Evolutionary conservation across 2,329 filamentous ascomycete species (phyloP), one percentile per base, ranked within the genome.

Genomic region (Penicillium sp.): DNA sequence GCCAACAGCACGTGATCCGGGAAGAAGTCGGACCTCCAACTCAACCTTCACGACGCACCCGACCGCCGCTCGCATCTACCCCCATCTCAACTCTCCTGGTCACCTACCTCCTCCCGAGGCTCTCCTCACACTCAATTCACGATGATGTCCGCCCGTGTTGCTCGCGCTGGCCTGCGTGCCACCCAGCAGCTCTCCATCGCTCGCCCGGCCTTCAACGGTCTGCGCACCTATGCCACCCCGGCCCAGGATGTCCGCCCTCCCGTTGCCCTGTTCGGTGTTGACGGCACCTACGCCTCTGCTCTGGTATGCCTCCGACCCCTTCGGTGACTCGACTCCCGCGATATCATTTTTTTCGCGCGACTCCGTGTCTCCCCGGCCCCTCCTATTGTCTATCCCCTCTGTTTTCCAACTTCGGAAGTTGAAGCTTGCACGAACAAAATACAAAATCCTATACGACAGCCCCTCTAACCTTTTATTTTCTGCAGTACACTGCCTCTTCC

Each of bases 231-330:
- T 79, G 91, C 91, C 70, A 81, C 84, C 71, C 75, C 85, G 67
- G 76, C 82, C 71, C 80, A 85, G 75, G 85, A 87, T 59, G 79
- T 86, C 76, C 92, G 90, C 83, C 87, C 93, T 70, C 94, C 94
- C 67, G 83, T 97, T 74, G 85, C 92, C 70, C 85, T 99, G 73
- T 99, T 91, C 80, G 94, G 94, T 69, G 82, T 99, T 74, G 94
- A 97, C 79, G 94, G 94, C 79, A 97, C 93, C 75, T 99, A 99
- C 82, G 94, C 94, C 76, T 92, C 89, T 81, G 94, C 94, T 82
- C 85, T 99, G 87, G 94, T 99, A 93, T 77, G 90, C 76, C 46
- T 35, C 23, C 49, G 43, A 51, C 25, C 52, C 47, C 49, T 41
- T 57, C 49, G 41, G 31, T 50, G 20, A 45, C 20, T 48, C 33